Evolutionary conservation across 1,139 yeast genomes (phyloP).

Genomic region (Lodderomyces pseudojiufengensis): DNA sequence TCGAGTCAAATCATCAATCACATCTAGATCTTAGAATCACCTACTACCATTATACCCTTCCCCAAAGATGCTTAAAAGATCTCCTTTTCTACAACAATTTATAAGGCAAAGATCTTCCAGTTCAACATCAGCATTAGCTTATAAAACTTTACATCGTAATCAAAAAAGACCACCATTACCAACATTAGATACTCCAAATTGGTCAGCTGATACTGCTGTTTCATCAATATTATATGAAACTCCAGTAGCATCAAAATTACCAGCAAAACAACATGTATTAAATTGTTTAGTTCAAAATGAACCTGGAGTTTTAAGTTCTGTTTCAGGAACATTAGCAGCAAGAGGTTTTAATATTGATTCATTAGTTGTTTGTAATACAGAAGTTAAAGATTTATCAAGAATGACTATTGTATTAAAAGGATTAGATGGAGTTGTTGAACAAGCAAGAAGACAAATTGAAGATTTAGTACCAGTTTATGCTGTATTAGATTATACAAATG

Average conservation of each 20-base stretch:
- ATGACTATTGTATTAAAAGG: conserved; percentile 96
- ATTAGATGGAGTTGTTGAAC: conserved; percentile 94
- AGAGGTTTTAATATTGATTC: conserved; percentile 98
- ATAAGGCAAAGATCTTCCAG: conserved; percentile 19
- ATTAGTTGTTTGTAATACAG: conserved; percentile 93
- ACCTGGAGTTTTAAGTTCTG: conserved; percentile 93
- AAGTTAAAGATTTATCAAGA: conserved; percentile 89
- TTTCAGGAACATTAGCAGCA: conserved; percentile 94
- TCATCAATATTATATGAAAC: conserved; percentile 93
- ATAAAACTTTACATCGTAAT: conserved; percentile 84
- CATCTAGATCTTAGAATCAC: too few species aligned
- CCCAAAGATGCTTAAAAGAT: background rate
- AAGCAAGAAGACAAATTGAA: conserved; percentile 97
- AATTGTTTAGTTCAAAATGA: conserved; percentile 98
- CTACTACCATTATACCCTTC: too few species aligned
- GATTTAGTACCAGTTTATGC: conserved; percentile 98
- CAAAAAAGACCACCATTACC: conserved; percentile 90
- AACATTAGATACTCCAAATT: conserved; percentile 87
- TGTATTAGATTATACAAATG: conserved; percentile 86
- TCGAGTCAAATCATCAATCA: too few species aligned
- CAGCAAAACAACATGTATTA: conserved; percentile 79
- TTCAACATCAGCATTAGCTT: conserved; percentile 85
- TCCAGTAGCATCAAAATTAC: conserved; percentile 68
- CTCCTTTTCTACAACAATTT: background rate
- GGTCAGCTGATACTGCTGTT: conserved; percentile 96